These are phyloP conservation scores for Daldinia grandis DNA, from an alignment of 495 filamentous ascomycete genomes.

Conservation along the genomic window DNA sequence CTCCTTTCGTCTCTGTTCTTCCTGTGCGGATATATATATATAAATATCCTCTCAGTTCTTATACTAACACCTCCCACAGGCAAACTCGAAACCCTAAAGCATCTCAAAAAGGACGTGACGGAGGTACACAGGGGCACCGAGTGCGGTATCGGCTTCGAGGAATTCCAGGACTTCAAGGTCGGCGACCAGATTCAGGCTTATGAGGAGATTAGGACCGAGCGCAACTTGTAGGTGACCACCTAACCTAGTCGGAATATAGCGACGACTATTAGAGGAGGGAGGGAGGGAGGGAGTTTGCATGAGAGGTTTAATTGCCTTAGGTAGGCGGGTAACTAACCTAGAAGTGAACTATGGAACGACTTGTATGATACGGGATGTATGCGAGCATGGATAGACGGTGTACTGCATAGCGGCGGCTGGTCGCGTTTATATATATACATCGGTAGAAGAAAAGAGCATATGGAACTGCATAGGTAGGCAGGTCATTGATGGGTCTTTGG, in stretches of 20 bases:
- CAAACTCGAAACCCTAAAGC: conserved; percentile 79
- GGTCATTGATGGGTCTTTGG: too few species aligned
- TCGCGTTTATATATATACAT: neutral
- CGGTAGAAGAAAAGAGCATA: neutral
- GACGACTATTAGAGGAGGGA: too few species aligned
- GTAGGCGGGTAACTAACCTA: too few species aligned
- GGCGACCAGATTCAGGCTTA: conserved; percentile 90
- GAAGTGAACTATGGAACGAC: neutral
- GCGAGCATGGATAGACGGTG: neutral
- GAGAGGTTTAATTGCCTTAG: too few species aligned
- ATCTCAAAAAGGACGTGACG: conserved; percentile 86
- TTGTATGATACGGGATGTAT: conserved; percentile 43
- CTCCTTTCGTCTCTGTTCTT: conserved; percentile 5
- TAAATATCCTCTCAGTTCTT: neutral
- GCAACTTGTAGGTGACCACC: conserved; percentile 64
- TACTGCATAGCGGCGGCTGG: conserved; percentile 1
- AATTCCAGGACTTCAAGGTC: conserved; percentile 76
- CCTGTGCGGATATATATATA: neutral
- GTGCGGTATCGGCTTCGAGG: conserved; percentile 87
- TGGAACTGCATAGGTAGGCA: neutral
- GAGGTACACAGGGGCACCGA: conserved; percentile 92
- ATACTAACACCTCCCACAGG: conserved; percentile 59
- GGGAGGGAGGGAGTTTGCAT: too few species aligned
- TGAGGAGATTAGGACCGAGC: conserved; percentile 78
- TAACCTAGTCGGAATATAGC: too few species aligned